Conservation (phyloP, 2,329 filamentous ascomycete species). For the Aureobasidium namibiae region DNA sequence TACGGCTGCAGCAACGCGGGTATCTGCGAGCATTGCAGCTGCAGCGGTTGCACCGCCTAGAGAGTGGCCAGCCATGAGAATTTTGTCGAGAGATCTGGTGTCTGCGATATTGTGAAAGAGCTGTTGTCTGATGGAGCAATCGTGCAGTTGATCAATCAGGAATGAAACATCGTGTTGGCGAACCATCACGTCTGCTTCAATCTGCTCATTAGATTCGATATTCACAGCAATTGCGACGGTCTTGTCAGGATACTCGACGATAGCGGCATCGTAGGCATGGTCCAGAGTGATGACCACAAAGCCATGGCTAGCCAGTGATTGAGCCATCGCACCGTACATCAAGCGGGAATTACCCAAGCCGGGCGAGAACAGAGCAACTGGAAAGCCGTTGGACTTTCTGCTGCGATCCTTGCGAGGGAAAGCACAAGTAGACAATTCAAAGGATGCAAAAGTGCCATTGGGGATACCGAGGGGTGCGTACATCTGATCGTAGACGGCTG, state of each 20-base stretch:
- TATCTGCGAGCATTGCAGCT: background rate
- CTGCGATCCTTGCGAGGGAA: constrained; percentile 12
- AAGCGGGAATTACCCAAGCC: constrained; percentile 37
- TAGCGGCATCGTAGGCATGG: constrained; percentile 38
- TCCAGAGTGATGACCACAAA: constrained; percentile 42
- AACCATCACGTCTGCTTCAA: background rate
- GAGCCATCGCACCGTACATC: constrained; percentile 37
- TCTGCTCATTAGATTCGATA: background rate
- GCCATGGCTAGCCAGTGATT: constrained; percentile 39
- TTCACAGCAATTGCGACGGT: background rate
- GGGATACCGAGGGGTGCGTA: constrained; percentile 12
- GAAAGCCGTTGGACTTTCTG: constrained; percentile 23
- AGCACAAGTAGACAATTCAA: constrained; percentile 12
- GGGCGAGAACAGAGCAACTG: constrained; percentile 30
- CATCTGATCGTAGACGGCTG: constrained; percentile 8
- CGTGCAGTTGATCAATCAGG: background rate
- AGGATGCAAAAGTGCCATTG: constrained; percentile 13
- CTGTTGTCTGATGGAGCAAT: background rate
- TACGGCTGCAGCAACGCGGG: background rate
- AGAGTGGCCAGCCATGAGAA: background rate
- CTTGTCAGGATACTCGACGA: constrained; percentile 36
- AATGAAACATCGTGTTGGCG: background rate
- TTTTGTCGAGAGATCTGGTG: background rate
- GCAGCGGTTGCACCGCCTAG: background rate
- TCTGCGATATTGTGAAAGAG: background rate